A percentile compares a stretch with the other conserved stretches of the same genome.
Evolutionary conservation across 129 eudicot genomes (phyloP).

Genomic region (Pseudognaphalium luteoalbum): DNA sequence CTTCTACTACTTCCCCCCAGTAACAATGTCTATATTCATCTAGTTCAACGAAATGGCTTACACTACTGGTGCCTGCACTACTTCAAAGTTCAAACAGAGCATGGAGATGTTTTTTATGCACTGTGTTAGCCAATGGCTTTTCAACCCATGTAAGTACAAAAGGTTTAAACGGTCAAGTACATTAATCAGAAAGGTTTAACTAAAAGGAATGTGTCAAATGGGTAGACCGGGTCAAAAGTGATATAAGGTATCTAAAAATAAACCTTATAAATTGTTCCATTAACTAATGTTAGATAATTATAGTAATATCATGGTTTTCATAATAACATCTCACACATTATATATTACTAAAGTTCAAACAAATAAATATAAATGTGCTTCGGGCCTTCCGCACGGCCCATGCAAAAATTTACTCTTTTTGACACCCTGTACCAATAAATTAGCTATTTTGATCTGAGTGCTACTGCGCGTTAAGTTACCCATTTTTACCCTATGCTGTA

Average conservation of each 20-base stretch:
- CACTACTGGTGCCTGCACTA: slow-evolving; percentile 92
- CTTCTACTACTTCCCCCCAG: slow-evolving; percentile 76
- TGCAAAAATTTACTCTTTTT: background rate
- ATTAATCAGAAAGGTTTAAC: background rate
- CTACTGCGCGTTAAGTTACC: background rate
- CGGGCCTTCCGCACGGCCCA: background rate
- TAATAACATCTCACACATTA: background rate
- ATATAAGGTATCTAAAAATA: background rate
- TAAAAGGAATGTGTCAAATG: background rate
- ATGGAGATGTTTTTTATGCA: slow-evolving; percentile 91
- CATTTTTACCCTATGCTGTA: background rate
- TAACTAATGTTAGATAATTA: background rate
- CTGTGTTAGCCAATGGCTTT: slow-evolving; percentile 64
- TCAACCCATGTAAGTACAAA: background rate
- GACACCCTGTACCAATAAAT: background rate
- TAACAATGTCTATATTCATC: slow-evolving; percentile 57
- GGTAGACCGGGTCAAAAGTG: background rate
- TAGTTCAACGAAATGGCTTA: slow-evolving; percentile 74
- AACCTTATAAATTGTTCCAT: background rate
- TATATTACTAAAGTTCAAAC: background rate
- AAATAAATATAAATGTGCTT: background rate
- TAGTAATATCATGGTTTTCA: background rate
- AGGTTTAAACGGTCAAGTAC: background rate
- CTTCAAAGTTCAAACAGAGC: slow-evolving; percentile 85
- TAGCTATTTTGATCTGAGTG: background rate